Conservation (phyloP, 1,284 basidiomycete species). For the Tylopilus sp. region DNA sequence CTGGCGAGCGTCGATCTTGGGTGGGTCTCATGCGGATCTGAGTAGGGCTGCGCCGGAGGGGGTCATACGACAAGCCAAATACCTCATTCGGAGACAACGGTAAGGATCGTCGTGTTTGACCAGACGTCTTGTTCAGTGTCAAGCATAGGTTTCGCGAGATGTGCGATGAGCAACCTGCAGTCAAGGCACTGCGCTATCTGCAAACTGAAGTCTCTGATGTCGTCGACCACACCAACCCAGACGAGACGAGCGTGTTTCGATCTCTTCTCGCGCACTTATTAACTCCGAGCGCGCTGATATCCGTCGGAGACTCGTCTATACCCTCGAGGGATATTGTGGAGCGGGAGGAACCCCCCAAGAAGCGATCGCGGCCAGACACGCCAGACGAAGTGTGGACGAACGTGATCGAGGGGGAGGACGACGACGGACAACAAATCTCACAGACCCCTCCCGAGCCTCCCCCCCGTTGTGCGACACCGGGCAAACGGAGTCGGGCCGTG, state of each 20-base stretch:
- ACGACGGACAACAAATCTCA: conserved; percentile 4
- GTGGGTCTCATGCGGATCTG: not conserved
- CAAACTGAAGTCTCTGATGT: conserved; percentile 65
- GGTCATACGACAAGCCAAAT: conserved; percentile 57
- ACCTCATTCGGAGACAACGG: conserved; percentile 66
- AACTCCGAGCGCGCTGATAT: conserved; percentile 9
- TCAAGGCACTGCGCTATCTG: conserved; percentile 69
- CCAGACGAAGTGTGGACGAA: conserved; percentile 34
- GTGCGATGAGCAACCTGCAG: conserved; percentile 59
- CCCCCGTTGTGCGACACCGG: conserved; percentile 1
- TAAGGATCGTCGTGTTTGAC: conserved; percentile 31
- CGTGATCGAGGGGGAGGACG: conserved; percentile 30
- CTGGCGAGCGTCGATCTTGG: not conserved
- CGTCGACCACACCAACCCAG: conserved; percentile 61
- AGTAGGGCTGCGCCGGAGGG: conserved; percentile 55
- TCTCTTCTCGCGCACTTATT: conserved; percentile 66
- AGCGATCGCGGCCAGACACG: conserved; percentile 38
- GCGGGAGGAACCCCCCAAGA: conserved; percentile 33
- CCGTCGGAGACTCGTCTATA: conserved; percentile 1
- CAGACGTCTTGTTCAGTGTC: not conserved
- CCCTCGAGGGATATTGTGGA: not conserved
- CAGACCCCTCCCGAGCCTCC: not conserved
- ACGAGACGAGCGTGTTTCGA: conserved; percentile 61
- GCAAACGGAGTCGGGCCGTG: conserved; percentile 22
- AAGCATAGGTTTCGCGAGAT: conserved; percentile 67